Evolutionary conservation across 2,329 filamentous ascomycete species (phyloP).

Genomic region (Dendrostoma leiphaemia): DNA sequence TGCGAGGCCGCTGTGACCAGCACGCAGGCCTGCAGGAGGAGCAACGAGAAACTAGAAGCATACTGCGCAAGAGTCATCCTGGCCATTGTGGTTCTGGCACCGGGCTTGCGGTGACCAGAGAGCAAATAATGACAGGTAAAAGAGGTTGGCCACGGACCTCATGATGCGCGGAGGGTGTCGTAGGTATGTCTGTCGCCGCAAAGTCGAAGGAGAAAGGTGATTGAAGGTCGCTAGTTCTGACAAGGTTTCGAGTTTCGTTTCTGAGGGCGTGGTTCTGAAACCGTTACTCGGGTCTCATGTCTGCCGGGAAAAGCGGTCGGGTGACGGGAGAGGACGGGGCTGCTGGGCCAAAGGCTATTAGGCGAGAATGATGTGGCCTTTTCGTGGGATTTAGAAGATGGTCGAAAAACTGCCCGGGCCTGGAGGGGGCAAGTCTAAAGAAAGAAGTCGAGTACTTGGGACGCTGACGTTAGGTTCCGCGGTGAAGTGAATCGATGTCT

Average conservation of each 20-base stretch:
- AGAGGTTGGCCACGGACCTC: conserved; percentile 52
- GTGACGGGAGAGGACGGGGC: not conserved
- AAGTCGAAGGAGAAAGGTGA: not conserved
- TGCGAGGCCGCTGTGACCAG: conserved; percentile 22
- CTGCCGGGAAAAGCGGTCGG: conserved; percentile 1
- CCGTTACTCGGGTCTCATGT: conserved; percentile 8
- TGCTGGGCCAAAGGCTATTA: not conserved
- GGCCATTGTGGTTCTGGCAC: conserved; percentile 37
- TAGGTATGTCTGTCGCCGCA: conserved; percentile 7
- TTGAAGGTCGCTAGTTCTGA: not conserved
- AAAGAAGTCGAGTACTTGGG: not conserved
- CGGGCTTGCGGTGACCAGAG: conserved; percentile 49
- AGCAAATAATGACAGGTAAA: conserved; percentile 56
- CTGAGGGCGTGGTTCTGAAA: conserved; percentile 5
- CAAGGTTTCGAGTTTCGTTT: conserved; percentile 16
- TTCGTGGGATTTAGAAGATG: not conserved
- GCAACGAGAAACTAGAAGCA: conserved; percentile 29
- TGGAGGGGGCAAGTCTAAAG: not conserved
- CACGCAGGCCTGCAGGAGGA: conserved; percentile 20
- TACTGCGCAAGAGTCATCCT: conserved; percentile 53
- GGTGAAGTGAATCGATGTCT: conserved; percentile 8
- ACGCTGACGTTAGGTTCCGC: no score
- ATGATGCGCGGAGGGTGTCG: conserved; percentile 32
- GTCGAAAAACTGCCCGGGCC: not conserved
- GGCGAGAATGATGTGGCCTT: not conserved